Conservation (phyloP, 1,284 basidiomycete genomes). For the Leccinum solheimii region DNA sequence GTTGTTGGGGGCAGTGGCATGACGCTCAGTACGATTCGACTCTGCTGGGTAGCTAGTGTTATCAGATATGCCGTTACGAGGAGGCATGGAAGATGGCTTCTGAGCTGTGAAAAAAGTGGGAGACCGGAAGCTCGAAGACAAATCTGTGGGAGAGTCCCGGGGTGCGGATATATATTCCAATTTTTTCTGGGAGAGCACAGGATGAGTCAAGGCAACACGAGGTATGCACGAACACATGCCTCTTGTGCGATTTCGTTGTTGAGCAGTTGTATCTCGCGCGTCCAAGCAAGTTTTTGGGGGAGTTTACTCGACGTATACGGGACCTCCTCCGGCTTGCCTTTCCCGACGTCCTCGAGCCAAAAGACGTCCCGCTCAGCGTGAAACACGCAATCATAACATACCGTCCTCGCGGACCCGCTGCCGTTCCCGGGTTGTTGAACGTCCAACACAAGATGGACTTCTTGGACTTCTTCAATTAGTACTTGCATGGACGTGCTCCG, state of each 20-base stretch:
- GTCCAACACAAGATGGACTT: slow-evolving; percentile 22
- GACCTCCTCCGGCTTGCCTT: slow-evolving; percentile 17
- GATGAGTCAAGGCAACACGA: slow-evolving; percentile 27
- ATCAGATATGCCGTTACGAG: slow-evolving; percentile 31
- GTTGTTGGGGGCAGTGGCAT: slow-evolving; percentile 32
- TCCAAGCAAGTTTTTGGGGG: slow-evolving; percentile 27
- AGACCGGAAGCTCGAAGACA: slow-evolving; percentile 32
- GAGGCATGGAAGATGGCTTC: slow-evolving; percentile 47
- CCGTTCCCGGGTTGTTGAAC: not conserved
- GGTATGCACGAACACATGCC: slow-evolving; percentile 28
- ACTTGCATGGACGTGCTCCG: slow-evolving; percentile 6
- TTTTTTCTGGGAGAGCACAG: slow-evolving; percentile 36
- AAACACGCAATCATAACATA: slow-evolving; percentile 32
- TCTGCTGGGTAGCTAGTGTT: slow-evolving; percentile 7
- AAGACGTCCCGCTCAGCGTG: slow-evolving; percentile 30
- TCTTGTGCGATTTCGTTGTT: slow-evolving; percentile 30
- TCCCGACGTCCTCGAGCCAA: slow-evolving; percentile 28
- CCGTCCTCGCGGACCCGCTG: not conserved
- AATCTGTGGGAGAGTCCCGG: slow-evolving; percentile 34
- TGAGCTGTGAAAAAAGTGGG: slow-evolving; percentile 34
- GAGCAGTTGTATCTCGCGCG: slow-evolving; percentile 29
- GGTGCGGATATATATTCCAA: slow-evolving; percentile 43
- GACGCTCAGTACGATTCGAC: slow-evolving; percentile 32
- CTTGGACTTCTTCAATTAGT: slow-evolving; percentile 9
- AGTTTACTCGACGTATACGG: slow-evolving; percentile 25